Evolutionary conservation across 2,329 filamentous ascomycete species (phyloP), one percentile per base, ranked within the genome.

Genomic region (Colletotrichum sp.): DNA sequence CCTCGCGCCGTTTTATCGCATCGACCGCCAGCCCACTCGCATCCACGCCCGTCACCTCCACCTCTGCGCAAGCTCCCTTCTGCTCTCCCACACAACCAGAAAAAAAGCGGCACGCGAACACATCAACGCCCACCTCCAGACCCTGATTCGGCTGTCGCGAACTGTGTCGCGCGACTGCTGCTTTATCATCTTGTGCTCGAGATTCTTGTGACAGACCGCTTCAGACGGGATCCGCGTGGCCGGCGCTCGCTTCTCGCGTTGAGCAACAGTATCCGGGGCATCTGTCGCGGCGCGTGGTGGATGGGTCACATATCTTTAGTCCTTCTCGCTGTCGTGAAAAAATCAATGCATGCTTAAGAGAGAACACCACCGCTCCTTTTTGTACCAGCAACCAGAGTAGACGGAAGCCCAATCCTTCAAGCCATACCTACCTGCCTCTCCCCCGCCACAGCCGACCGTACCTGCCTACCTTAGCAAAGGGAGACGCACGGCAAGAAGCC

Each of bases 1-100:
- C 72, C 72, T 74, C 72, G 72, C 72, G 72, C 69, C 72, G 68
- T 71, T 74, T 74, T 62, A 74, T 72, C 69, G 72, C 63, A 74
- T 43, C 47, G 43, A 38, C 59, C 61, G 54, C 59, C 68, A 71
- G 51, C 68, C 72, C 72, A 73, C 68, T 72, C 68, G 11, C 61
- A 66, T 66, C 72, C 72, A 73, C 68, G 66, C 68, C 12, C 61
- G 66, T 66, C 63, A 67, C 72, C 72, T 74, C 72, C 72, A 74
- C 72, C 72, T 74, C 72, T 74, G 72, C 72, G 72, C 72, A 67
- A 74, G 72, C 72, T 74, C 47, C 62, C 72, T 74, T 66, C 38
- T 18, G 34, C 72, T 63, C 57, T 36, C 34, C 57, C 68, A 64
- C 72, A 67, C 68, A 54, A 24, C 55, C 55, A 58, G 29, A 62